Base-by-base conservation (phyloP, 129 eudicot genomes). In the Saposhnikovia divaricata region DNA sequence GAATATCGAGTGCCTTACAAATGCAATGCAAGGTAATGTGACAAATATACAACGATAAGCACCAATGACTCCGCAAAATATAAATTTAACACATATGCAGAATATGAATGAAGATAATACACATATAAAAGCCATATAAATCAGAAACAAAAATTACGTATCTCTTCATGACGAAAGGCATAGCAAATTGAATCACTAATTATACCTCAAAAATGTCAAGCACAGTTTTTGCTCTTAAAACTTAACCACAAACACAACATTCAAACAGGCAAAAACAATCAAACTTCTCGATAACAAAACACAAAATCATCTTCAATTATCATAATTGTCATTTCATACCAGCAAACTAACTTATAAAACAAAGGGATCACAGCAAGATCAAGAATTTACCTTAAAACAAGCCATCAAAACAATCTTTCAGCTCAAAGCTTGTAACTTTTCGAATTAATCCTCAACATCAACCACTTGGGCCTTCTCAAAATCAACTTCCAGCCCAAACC, bases 371-470 rank as follows among this genome's bases (percentile, higher is more conserved):
- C 34, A 59, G 5, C 68, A 59, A 59, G 68, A 59, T 59, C 34
- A 59, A n/a, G 21, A 9, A 12, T 59, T 59, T n/a, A 59, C 68
- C 68, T 59, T 59, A 59, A 59, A 59, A 59, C 68, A 59, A 59
- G 68, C 68, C 68, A 59, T 59, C 68, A 59, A 59, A 59, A 59
- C 13, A 9, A 59, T 59, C 68, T 59, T 55, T 55, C 63, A n/a
- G 34, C 68, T 59, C 34, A 59, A 59, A 59, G 68, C 68, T 59
- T 59, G 34, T 34, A n/a, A 6, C 68, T 59, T 59, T 59, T 59
- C 28, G 34, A 59, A 1, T 19, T 57, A 2, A 59, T 5, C 8
- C 68, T 59, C 68, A 59, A 59, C 68, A 59, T 59, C 68, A n/a
- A 59, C 68, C 68, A 59, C 68, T 59, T n/a, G 68, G 68, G 68